phyloP scores from a whole-genome alignment of 2,329 filamentous ascomycete species.

The Cytospora paraplurivora region DNA sequence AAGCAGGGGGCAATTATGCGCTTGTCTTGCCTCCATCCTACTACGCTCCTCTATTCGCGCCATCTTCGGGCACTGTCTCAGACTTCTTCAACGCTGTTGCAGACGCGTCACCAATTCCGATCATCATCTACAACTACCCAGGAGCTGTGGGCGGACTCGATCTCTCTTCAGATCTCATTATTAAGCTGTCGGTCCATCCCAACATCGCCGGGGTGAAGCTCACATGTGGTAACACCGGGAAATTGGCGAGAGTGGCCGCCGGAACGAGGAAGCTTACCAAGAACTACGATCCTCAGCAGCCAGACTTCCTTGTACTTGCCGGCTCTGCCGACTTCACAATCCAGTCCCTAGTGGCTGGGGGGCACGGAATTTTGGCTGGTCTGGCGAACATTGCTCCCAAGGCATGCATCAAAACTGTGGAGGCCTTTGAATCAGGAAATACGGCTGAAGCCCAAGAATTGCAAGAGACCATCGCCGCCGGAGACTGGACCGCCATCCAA shows the following conservation, averaged over 20 bases:
- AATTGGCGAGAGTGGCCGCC: slow-evolving; percentile 64
- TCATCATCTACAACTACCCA: slow-evolving; percentile 72
- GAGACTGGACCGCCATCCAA: slow-evolving; percentile 73
- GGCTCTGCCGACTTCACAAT: slow-evolving; percentile 74
- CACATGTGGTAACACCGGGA: slow-evolving; percentile 71
- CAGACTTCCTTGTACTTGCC: slow-evolving; percentile 69
- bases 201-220: slow-evolving; percentile 72
- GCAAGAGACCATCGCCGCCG: slow-evolving; percentile 66
- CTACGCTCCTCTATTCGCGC: slow-evolving; percentile 68
- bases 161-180: slow-evolving; percentile 63
- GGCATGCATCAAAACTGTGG: slow-evolving; percentile 62
- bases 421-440: slow-evolving; percentile 61
- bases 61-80: slow-evolving; percentile 61
- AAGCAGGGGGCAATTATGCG: slow-evolving; percentile 72
- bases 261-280: slow-evolving; percentile 51
- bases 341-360: slow-evolving; percentile 68
- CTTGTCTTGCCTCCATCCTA: slow-evolving; percentile 77
- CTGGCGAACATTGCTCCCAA: slow-evolving; percentile 72
- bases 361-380: slow-evolving; percentile 71
- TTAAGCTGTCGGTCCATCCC: slow-evolving; percentile 60
- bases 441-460: slow-evolving; percentile 61
- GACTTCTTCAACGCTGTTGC: slow-evolving; percentile 69
- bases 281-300: slow-evolving; percentile 38
- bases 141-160: slow-evolving; percentile 66
- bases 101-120: slow-evolving; percentile 62